These are phyloP conservation scores for Chaetomiaceae sp. DNA, from an alignment of 2,329 filamentous ascomycete genomes.

Conservation along the genomic window DNA sequence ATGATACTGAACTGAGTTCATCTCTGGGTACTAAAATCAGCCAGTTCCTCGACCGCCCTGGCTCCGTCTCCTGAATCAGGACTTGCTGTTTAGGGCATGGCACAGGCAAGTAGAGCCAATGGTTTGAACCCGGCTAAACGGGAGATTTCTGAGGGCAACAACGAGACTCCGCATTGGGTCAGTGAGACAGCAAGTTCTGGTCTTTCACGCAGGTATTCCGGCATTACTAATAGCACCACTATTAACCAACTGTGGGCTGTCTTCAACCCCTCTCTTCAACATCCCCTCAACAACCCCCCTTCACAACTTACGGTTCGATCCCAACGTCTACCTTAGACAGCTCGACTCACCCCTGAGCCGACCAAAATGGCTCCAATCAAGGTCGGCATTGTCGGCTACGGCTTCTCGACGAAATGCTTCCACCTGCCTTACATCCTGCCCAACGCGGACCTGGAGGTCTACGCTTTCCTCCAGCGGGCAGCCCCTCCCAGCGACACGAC, in stretches of 20 bases:
- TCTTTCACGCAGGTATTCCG: no score
- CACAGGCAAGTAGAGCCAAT: neutral
- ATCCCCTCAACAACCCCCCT: no score
- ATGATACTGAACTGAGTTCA: no score
- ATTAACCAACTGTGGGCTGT: no score
- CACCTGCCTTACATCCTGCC: conserved; percentile 47
- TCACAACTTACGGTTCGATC: neutral
- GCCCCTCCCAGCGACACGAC: conserved; percentile 25
- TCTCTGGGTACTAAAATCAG: no score
- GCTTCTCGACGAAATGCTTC: conserved; percentile 43
- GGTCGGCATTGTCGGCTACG: conserved; percentile 47
- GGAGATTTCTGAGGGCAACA: neutral
- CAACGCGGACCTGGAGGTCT: conserved; percentile 41
- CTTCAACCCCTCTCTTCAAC: no score
- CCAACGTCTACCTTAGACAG: neutral
- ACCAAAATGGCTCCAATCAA: conserved; percentile 32
- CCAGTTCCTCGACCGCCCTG: no score
- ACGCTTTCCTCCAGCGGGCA: conserved; percentile 45
- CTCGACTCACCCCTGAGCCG: neutral
- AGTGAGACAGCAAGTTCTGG: no score
- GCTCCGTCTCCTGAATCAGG: no score
- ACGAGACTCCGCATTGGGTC: neutral
- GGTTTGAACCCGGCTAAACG: conserved; percentile 6
- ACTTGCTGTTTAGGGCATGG: neutral
- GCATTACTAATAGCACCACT: no score